Conservation (phyloP, 495 filamentous ascomycete genomes). For the Hypoxylon intermedium region DNA sequence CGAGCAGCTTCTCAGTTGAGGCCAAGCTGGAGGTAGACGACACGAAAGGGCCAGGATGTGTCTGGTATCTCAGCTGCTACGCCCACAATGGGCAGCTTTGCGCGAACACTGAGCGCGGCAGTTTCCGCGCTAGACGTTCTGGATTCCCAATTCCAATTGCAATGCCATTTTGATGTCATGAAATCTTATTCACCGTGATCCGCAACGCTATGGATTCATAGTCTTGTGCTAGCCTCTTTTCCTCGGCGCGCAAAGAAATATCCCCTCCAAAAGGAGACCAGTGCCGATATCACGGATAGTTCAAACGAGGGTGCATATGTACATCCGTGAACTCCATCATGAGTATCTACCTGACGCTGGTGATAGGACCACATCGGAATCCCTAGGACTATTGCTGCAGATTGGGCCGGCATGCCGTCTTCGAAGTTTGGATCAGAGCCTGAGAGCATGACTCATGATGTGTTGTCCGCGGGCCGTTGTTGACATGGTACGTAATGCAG, state of each 20-base stretch:
- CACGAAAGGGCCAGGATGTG: conserved; percentile 16
- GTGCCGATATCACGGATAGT: neutral
- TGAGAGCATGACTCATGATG: conserved; percentile 35
- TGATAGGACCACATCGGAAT: neutral
- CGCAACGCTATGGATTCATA: conserved; percentile 22
- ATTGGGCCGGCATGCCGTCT: conserved; percentile 21
- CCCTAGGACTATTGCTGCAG: neutral
- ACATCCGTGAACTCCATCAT: neutral
- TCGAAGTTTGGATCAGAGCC: conserved; percentile 16
- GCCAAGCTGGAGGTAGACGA: conserved; percentile 19
- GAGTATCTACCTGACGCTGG: neutral
- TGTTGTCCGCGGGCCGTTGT: conserved; percentile 21
- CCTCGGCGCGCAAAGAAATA: neutral
- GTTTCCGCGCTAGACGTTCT: conserved; percentile 8
- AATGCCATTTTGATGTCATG: conserved; percentile 30
- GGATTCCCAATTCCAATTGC: neutral
- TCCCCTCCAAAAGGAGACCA: neutral
- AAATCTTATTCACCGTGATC: conserved; percentile 24
- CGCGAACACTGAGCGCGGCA: conserved; percentile 14
- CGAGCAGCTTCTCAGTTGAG: conserved; percentile 7
- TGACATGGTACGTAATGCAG: conserved; percentile 1
- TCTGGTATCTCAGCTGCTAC: conserved; percentile 23
- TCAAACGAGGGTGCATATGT: neutral
- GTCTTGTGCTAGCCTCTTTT: conserved; percentile 10
- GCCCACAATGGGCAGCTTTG: conserved; percentile 13